These are phyloP conservation scores for Phytophthora citrophthora DNA, from an alignment of 352 stramenopile genomes.

Conservation along the genomic window DNA sequence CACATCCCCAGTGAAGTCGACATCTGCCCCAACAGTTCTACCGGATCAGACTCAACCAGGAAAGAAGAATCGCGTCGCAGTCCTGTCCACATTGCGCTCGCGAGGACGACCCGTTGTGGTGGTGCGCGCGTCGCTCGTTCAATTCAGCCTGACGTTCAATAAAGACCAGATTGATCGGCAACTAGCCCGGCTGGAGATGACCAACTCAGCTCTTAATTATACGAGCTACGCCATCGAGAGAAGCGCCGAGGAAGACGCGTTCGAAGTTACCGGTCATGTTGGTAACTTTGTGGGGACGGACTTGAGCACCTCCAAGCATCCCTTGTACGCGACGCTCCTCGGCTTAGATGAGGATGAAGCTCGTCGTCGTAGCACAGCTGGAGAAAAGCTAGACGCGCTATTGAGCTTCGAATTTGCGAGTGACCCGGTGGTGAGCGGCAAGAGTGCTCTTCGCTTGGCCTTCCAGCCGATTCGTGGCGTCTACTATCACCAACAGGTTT, in stretches of 20 bases:
- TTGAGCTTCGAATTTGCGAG: conserved; percentile 35
- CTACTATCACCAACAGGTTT: conserved; percentile 87
- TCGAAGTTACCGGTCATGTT: conserved; percentile 49
- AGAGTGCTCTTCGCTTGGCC: conserved; percentile 52
- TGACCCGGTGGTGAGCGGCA: conserved; percentile 32
- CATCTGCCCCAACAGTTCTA: neutral
- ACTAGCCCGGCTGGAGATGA: conserved; percentile 66
- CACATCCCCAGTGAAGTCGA: conserved; percentile 6
- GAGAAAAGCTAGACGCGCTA: conserved; percentile 22
- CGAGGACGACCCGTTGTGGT: conserved; percentile 35
- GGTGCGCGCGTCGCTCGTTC: conserved; percentile 67
- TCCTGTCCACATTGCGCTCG: conserved; percentile 13
- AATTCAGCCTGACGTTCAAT: conserved; percentile 85
- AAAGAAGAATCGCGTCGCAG: conserved; percentile 1
- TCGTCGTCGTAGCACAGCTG: conserved; percentile 1
- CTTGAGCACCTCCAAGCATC: conserved; percentile 73
- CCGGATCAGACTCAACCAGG: neutral
- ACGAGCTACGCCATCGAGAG: conserved; percentile 28
- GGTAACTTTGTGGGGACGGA: conserved; percentile 81
- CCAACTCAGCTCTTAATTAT: conserved; percentile 59
- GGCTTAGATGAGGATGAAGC: conserved; percentile 57
- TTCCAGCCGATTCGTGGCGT: conserved; percentile 78
- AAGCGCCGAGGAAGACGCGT: conserved; percentile 26
- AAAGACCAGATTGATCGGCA: conserved; percentile 79
- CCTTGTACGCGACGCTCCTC: conserved; percentile 68